Conservation (phyloP, 768 basidiomycete species). For the Leucocoprinus leucothites region DNA sequence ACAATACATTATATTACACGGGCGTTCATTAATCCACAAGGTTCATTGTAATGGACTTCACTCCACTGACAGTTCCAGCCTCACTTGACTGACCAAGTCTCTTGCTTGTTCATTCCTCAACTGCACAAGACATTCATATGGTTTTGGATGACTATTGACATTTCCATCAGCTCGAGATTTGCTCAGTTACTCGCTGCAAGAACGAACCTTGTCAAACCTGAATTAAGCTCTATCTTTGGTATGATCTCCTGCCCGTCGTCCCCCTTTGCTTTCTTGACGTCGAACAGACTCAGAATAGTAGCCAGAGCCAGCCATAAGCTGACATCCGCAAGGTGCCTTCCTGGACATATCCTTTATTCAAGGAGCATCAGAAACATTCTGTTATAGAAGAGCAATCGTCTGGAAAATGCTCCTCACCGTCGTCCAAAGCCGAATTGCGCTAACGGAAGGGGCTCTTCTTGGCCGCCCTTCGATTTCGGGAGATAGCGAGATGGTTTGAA, state of each 20-base stretch:
- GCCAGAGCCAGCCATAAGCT: not conserved
- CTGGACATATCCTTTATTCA: not conserved
- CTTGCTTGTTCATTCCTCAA: not conserved
- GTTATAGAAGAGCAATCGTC: too few species aligned
- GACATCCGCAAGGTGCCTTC: not conserved
- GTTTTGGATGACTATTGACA: not conserved
- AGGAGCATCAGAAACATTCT: too few species aligned
- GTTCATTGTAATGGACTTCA: too few species aligned
- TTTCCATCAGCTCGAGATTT: not conserved
- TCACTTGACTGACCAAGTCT: not conserved
- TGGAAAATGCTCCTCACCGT: not conserved
- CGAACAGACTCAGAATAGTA: not conserved
- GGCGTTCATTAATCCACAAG: too few species aligned
- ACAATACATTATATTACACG: too few species aligned
- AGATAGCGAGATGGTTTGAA: conserved; percentile 1
- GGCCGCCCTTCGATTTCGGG: not conserved
- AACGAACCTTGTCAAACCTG: conserved; percentile 2
- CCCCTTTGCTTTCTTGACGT: not conserved
- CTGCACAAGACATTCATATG: not conserved
- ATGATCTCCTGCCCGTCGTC: not conserved
- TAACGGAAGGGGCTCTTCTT: not conserved
- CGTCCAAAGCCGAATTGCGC: not conserved
- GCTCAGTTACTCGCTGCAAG: too few species aligned
- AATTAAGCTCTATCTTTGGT: not conserved
- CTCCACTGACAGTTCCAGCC: not conserved